Evolutionary conservation across 2,329 filamentous ascomycete species (phyloP), one percentile per base, ranked within the genome.

Genomic region (Curvularia sp.): DNA sequence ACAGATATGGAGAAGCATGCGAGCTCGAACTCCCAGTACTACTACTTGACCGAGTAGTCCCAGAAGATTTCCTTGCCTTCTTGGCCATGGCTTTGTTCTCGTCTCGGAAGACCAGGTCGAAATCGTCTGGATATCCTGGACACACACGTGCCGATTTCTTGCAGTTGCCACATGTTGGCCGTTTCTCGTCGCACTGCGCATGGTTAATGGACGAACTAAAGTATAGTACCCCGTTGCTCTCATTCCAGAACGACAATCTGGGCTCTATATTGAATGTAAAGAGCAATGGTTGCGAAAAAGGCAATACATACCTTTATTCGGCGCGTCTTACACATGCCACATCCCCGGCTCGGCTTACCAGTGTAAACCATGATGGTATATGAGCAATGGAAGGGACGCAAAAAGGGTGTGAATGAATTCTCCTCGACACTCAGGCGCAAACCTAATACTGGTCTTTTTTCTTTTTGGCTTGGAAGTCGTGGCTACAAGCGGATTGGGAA

Each of bases 281-380:
- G 41, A 53, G 41, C n/a, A 52, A 53, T 49, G 46, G 34, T 52
- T 46, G 45, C 45, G 43, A 53, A 38, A 38, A 34, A 43, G 38
- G 27, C 12, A 27, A 34, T 28, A 68, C 81, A 62, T 81, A 89
- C 89, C 84, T 91, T 91, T 72, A 92, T 91, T 67, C 89, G 83
- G 64, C 89, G 83, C 34, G 84, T 89, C 73, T 89, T 85, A 74
- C 89, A 92, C 85, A 89, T 91, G 78, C 90, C 88, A 69, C 89
- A 92, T 68, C 88, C 89, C 49, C 75, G 71, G 59, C 73, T 77
- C 36, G 77, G 78, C 62, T 78, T 79, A 34, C 77, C 77, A 18
- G 75, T 77, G 46, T 78, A 78, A 28, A 78, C 76, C 76, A 78
- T 78, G 13, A 49, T 68, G 61, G 54, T 50, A 58, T 49, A 63